These are phyloP conservation scores for Leucogyrophana mollusca DNA, from an alignment of 768 basidiomycete species.

Conservation along the genomic window DNA sequence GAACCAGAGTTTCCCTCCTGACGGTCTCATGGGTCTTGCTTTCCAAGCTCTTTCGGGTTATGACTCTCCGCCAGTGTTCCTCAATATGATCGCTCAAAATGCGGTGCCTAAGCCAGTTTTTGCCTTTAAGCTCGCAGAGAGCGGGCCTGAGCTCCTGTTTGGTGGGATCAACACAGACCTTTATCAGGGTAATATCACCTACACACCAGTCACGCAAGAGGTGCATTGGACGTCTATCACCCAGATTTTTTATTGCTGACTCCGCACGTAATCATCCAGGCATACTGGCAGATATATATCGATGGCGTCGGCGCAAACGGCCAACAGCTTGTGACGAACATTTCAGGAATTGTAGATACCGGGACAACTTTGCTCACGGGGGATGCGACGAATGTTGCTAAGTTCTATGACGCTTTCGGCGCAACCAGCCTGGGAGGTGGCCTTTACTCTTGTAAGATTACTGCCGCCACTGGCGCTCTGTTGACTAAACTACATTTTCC, in stretches of 20 bases:
- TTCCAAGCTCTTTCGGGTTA: slow-evolving; percentile 25
- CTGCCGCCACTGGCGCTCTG: slow-evolving; percentile 7
- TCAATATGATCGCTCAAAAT: slow-evolving; percentile 19
- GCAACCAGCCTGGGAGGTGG: slow-evolving; percentile 25
- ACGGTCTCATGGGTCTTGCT: slow-evolving; percentile 27
- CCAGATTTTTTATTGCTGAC: too few species aligned
- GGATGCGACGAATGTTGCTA: slow-evolving; percentile 7
- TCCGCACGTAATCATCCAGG: too few species aligned
- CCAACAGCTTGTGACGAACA: slow-evolving; percentile 11
- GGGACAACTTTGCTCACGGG: slow-evolving; percentile 13
- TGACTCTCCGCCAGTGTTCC: slow-evolving; percentile 25
- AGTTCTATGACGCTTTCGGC: slow-evolving; percentile 16
- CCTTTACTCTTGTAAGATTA: slow-evolving; percentile 27
- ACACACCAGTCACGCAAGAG: slow-evolving; percentile 21
- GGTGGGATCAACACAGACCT: slow-evolving; percentile 40
- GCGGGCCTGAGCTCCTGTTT: slow-evolving; percentile 32
- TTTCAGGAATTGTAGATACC: slow-evolving; percentile 14
- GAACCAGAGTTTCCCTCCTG: slow-evolving; percentile 9
- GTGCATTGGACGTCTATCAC: slow-evolving; percentile 8
- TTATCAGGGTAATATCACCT: slow-evolving; percentile 38
- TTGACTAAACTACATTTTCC: neutral
- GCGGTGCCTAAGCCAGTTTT: slow-evolving; percentile 22
- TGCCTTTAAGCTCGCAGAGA: slow-evolving; percentile 34
- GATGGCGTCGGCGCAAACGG: slow-evolving; percentile 23
- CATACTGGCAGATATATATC: slow-evolving; percentile 3